Percentiles rank a stretch among this genome's conserved stretches.
Conservation (phyloP, 2,329 filamentous ascomycete species). For the Colletotrichum ledebouriae region DNA sequence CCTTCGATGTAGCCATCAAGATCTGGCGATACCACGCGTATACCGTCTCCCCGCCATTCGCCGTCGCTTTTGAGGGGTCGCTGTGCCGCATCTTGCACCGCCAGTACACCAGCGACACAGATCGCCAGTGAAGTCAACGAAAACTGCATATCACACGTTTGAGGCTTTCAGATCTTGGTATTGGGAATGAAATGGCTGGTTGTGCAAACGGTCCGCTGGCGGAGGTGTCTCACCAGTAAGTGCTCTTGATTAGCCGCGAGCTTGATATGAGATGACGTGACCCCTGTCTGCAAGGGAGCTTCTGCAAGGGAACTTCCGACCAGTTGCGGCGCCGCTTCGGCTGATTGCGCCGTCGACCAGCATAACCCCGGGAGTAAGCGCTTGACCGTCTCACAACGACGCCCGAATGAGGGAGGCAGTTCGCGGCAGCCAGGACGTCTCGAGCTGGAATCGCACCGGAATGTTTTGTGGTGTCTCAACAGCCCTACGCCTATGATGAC, state of each 20-base stretch:
- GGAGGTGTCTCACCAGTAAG: not conserved
- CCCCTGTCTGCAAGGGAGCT: not conserved
- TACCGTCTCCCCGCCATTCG: not conserved
- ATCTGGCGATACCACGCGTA: not conserved
- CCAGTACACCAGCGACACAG: not conserved
- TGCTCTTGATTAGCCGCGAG: not conserved
- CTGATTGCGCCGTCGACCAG: not conserved
- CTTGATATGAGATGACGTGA: slow-evolving; percentile 5
- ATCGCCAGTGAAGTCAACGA: not conserved
- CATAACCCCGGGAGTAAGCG: not conserved
- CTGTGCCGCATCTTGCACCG: slow-evolving; percentile 9
- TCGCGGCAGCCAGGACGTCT: too few relatives aligned
- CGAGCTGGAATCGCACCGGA: too few relatives aligned
- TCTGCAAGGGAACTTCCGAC: not conserved
- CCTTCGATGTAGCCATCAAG: slow-evolving; percentile 44
- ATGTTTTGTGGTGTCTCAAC: too few relatives aligned
- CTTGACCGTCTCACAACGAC: not conserved
- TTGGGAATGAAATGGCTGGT: too few relatives aligned
- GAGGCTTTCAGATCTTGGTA: rapidly evolving
- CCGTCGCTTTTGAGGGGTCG: not conserved
- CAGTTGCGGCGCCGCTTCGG: slow-evolving; percentile 6
- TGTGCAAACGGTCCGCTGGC: too few relatives aligned
- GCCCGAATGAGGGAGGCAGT: not conserved
- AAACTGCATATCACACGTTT: not conserved
- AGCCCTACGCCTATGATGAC: too few relatives aligned